Evolutionary conservation across 805 yeast species (phyloP).

Genomic region (Starmerella tilneyi): DNA sequence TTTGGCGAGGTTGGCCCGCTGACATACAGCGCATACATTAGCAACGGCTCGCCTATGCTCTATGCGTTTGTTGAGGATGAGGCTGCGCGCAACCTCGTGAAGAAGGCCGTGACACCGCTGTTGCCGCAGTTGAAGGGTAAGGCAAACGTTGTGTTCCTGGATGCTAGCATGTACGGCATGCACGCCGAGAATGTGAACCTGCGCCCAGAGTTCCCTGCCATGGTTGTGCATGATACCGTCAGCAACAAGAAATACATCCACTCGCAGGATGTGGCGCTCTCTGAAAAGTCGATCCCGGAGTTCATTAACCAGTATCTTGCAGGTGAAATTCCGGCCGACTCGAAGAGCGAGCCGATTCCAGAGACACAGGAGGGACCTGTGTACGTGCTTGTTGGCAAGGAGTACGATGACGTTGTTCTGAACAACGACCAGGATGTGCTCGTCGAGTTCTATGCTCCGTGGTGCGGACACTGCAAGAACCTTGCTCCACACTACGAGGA

Average conservation of each 20-base stretch:
- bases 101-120: constrained; percentile 44
- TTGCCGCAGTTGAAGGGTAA: constrained; percentile 72
- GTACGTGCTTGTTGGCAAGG: constrained; percentile 69
- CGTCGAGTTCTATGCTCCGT: constrained; percentile 69
- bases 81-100: constrained; percentile 52
- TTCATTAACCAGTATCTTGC: constrained; percentile 54
- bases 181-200: constrained; percentile 82
- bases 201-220: constrained; percentile 71
- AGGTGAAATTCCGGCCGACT: constrained; percentile 58
- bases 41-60: constrained; percentile 65
- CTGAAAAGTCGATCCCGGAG: constrained; percentile 44
- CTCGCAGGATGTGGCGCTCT: constrained; percentile 46
- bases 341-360: constrained; percentile 71
- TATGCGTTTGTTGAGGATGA: constrained; percentile 72
- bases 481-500: constrained; percentile 83
- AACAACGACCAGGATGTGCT: constrained; percentile 60
- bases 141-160: constrained; percentile 79
- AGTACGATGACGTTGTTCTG: constrained; percentile 58
- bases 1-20: constrained; percentile 80
- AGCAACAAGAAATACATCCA: constrained; percentile 69
- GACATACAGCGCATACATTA: constrained; percentile 66
- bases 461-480: constrained; percentile 96
- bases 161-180: constrained; percentile 66
- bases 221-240: constrained; percentile 68
- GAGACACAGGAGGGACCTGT: constrained; percentile 63